A percentile compares a stretch with the other conserved stretches of the same genome.
Conservation (phyloP, 2,329 filamentous ascomycete species). For the Leptographium wingfieldii region DNA sequence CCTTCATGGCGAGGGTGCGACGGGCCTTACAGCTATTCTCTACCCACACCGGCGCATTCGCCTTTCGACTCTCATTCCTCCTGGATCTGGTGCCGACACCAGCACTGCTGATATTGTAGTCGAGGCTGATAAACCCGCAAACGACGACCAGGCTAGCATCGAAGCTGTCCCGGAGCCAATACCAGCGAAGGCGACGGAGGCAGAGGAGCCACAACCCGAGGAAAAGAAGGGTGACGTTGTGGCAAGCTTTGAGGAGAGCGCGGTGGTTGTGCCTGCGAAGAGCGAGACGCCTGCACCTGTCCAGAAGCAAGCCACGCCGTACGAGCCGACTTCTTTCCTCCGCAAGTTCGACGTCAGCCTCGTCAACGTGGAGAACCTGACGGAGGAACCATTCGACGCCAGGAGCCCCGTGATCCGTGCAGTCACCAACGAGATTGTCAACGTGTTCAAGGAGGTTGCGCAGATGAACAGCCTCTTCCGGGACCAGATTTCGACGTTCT, state of each 20-base stretch:
- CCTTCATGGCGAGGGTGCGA: constrained; percentile 71
- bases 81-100: constrained; percentile 23
- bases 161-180: constrained; percentile 46
- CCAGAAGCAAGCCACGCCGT: constrained; percentile 20
- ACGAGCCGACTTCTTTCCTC: constrained; percentile 84
- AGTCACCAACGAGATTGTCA: constrained; percentile 94
- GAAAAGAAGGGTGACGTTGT: constrained; percentile 89
- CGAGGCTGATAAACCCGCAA: constrained; percentile 29
- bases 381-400: constrained; percentile 79
- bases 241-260: constrained; percentile 85
- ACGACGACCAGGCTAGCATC: constrained; percentile 6
- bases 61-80: constrained; percentile 70
- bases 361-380: constrained; percentile 87
- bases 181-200: constrained; percentile 38
- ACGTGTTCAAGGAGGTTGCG: constrained; percentile 96
- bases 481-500: constrained; percentile 95
- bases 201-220: constrained; percentile 28
- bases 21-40: constrained; percentile 79
- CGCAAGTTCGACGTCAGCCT: constrained; percentile 86
- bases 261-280: constrained; percentile 41
- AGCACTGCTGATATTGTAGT: constrained; percentile 19
- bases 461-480: constrained; percentile 89
- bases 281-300: constrained; percentile 25
- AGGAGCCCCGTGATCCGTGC: constrained; percentile 83
- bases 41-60: constrained; percentile 94